Base-by-base conservation (phyloP, 1,284 basidiomycete genomes). In the Ustilago vetiveriae region DNA sequence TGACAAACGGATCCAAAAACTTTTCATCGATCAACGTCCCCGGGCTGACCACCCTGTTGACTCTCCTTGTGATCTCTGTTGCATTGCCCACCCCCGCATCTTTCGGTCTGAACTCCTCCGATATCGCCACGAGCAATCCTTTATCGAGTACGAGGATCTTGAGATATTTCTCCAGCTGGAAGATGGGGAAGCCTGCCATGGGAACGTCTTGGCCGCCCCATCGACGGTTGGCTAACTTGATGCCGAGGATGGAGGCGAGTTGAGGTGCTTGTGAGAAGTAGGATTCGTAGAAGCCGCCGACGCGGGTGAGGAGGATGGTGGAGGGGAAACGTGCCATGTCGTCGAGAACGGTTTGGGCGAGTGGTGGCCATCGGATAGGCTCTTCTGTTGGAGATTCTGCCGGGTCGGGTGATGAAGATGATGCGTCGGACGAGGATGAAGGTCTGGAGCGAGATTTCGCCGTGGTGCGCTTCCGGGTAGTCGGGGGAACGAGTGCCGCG, bases 241-340 rank as follows among this genome's bases (percentile, higher is more conserved):
- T 79, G 26, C 70, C 58, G 7, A 79, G 52, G 9, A 73, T 30
- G 0, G 51, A 52, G 2, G 80, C 56, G 24, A 81, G 56, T 5
- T 45, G 41, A 3, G 76, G 76, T 1, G 80, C 78, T 62, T 81
- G 80, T 6, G 67, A 48, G 56, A 80, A 80, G 60, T 81, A 81
- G n/a, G 76, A 76, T 62, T 81, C 80, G 65, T 81, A 81, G 37
- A 81, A 81, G 6, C 74, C 73, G 13, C 80, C 80, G 2, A 81
- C 79, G 14, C 79, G 60, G 5, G 80, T 81, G 17, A 81, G 71
- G 5, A 81, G 67, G 24, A 81, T 72, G 40, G 79, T 79, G 16
- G 50, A 30, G 16, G 77, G 76, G 39, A 77, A 80, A 11, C 62
- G 44, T 0, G 66, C 60, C 56, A 80, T 59, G 43, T 81, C 78